Base-by-base conservation (phyloP, 2,329 filamentous ascomycete species). In the Ploettnerulaceae sp. region DNA sequence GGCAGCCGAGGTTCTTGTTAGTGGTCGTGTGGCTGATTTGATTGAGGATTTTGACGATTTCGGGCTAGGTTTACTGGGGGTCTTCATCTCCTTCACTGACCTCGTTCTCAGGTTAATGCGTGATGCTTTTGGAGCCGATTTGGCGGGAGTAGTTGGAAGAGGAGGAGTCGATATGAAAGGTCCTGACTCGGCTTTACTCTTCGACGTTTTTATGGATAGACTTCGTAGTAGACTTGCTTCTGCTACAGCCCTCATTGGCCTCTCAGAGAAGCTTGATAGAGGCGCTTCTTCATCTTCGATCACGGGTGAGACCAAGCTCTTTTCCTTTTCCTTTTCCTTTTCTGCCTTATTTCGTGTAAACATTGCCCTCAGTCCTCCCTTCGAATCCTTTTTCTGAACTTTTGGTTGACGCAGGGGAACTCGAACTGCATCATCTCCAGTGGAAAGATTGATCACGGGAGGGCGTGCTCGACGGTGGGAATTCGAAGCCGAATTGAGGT, bases 351-450 rank as follows among this genome's bases (percentile, higher is more conserved):
- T 58, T 21, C 56, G 47, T 18, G 48, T 58, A 35, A 64, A 64
- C n/a, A 64, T 59, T 11, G 54, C 57, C 31, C 61, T 50, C 15
- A 64, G 38, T 22, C 59, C 57, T 12, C 57, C 56, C 48, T 57
- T 63, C 1, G 61, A 62, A 14, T 57, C 52, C 31, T 52, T 48
- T 15, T 52, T 48, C 17, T 58, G 52, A 7, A 62, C 9, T 26
- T 58, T 58, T n/a, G 48, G 45, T 25, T 51, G 29, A 11, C 42
- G 38, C 35, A 60, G 44, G 17, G 61, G 55, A 15, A 57, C 51
- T 28, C 55, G 45, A 43, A 17, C 36, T 2, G 48, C 52, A 9
- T 34, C 25, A 17, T 46, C 44, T n/a, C 43, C 51, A 14, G 36
- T 39, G 17, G 45, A 26, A 7, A 56, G 41, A 28, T 60, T 33